A percentile compares a stretch with the other conserved stretches of the same genome.
Conservation (phyloP, 257 asterid genomes). For the Forsythia suspensa region DNA sequence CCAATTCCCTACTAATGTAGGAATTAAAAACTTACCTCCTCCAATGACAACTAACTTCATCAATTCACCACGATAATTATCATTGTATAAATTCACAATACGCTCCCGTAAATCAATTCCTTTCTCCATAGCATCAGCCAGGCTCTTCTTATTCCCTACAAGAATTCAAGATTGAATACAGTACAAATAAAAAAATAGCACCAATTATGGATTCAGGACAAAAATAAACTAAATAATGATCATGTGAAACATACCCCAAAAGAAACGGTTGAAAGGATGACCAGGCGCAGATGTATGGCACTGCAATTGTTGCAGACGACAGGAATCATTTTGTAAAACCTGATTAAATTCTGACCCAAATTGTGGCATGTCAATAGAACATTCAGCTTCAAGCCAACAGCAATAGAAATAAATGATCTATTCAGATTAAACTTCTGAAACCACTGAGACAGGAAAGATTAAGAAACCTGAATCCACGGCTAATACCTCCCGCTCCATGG, state of each 20-base stretch:
- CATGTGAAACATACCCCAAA: constrained; percentile 65
- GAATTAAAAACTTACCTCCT: constrained; percentile 62
- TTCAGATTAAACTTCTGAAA: background rate
- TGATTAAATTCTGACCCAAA: constrained; percentile 78
- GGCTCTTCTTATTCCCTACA: constrained; percentile 94
- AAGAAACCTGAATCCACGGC: constrained; percentile 94
- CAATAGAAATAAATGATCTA: background rate
- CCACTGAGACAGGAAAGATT: constrained; percentile 14
- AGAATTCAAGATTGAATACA: constrained; percentile 19
- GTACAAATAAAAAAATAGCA: constrained; percentile 14
- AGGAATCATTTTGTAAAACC: constrained; percentile 81
- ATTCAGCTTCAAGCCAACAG: constrained; percentile 24
- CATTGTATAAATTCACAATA: constrained; percentile 68
- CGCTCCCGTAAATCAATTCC: constrained; percentile 84
- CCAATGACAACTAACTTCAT: constrained; percentile 95
- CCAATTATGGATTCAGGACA: constrained; percentile 17
- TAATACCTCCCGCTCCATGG: constrained; percentile 94
- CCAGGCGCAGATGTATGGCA: constrained; percentile 76
- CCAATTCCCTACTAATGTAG: background rate
- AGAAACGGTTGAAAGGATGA: constrained; percentile 87
- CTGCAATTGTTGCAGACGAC: constrained; percentile 86
- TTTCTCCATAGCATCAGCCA: constrained; percentile 82
- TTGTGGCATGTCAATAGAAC: constrained; percentile 21
- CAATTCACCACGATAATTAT: constrained; percentile 72
- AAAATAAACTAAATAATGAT: constrained; percentile 9